These are phyloP conservation scores for Cladorrhinum sp. DNA, from an alignment of 2,329 filamentous ascomycete species.

Conservation along the genomic window DNA sequence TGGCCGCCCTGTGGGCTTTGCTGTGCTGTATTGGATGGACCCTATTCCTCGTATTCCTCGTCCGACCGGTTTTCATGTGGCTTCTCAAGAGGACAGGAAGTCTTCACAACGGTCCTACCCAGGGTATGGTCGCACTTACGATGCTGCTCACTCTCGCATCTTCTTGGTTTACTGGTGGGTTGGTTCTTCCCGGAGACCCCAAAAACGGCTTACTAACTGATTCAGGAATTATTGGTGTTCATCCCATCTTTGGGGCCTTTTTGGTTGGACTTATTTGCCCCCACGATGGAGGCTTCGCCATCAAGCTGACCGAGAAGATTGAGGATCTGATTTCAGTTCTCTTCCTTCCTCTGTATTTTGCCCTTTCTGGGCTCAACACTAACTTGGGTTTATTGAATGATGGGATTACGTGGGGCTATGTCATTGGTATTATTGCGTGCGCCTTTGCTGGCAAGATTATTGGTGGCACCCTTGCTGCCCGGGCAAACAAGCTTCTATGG, in stretches of 20 bases:
- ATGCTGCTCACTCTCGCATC: conserved; percentile 74
- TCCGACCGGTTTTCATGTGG: conserved; percentile 74
- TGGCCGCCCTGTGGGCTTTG: conserved; percentile 82
- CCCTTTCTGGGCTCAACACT: conserved; percentile 83
- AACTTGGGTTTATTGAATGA: conserved; percentile 79
- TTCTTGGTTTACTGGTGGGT: conserved; percentile 68
- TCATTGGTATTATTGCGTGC: conserved; percentile 74
- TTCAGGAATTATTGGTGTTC: conserved; percentile 76
- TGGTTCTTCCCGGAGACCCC: background rate
- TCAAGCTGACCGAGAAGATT: conserved; percentile 89
- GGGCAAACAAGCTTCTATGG: conserved; percentile 76
- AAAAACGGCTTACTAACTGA: conserved; percentile 2
- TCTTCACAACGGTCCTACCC: conserved; percentile 82
- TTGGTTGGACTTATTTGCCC: conserved; percentile 86
- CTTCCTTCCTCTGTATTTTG: conserved; percentile 90
- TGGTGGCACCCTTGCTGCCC: conserved; percentile 76
- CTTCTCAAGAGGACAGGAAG: conserved; percentile 70
- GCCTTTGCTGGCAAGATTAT: conserved; percentile 84
- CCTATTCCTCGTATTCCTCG: conserved; percentile 67
- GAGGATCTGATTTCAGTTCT: conserved; percentile 84
- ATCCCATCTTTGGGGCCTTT: conserved; percentile 93
- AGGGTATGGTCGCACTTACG: conserved; percentile 79
- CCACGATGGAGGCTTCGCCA: conserved; percentile 84
- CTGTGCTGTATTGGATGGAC: conserved; percentile 72
- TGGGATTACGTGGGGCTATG: conserved; percentile 85